These are phyloP conservation scores for Cyclospora cayetanensis DNA, from an alignment of 169 alveolate genomes.

Conservation along the genomic window DNA sequence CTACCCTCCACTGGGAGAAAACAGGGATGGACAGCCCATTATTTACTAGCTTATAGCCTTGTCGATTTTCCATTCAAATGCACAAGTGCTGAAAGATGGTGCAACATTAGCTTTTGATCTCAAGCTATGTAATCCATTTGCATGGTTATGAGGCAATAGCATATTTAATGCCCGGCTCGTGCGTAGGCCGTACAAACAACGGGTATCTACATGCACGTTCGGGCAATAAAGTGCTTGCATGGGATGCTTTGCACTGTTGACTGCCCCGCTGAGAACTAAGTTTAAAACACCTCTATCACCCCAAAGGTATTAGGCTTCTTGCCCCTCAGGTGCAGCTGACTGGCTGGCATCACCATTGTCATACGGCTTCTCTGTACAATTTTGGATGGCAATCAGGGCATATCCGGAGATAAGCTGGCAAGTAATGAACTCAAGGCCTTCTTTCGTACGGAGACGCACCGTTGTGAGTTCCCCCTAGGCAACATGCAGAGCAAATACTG, in stretches of 20 bases:
- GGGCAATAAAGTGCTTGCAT: no score
- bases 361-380: constrained; percentile 71
- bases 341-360: constrained; percentile 41
- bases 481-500: neutral
- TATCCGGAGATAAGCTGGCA: constrained; percentile 66
- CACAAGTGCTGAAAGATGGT: no score
- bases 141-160: no score
- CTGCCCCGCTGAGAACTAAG: neutral
- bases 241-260: neutral
- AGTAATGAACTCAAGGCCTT: constrained; percentile 73
- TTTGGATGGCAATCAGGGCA: constrained; percentile 70
- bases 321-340: constrained; percentile 20
- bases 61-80: no score
- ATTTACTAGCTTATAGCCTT: no score
- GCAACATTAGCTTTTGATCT: no score
- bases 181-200: no score
- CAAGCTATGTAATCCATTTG: no score
- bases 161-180: no score
- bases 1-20: no score
- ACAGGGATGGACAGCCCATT: no score
- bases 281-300: neutral
- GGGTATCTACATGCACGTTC: no score
- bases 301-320: neutral
- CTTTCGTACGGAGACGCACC: constrained; percentile 68
- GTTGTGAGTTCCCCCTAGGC: constrained; percentile 69